phyloP scores from a whole-genome alignment of 768 basidiomycete genomes.

The Serpula lacrymans region DNA sequence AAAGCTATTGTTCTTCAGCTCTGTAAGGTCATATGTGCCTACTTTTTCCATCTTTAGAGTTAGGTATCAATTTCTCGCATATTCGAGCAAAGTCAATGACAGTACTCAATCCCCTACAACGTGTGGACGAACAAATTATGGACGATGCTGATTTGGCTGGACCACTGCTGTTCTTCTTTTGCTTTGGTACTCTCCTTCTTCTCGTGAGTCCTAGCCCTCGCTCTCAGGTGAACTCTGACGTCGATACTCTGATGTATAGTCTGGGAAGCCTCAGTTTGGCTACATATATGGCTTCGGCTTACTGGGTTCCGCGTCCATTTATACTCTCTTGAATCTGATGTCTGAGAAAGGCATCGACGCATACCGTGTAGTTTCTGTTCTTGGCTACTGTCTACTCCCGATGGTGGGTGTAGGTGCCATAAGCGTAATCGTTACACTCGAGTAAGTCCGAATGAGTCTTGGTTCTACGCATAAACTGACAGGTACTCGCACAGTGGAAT shows the following conservation, averaged over 20 bases:
- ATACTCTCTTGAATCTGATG: slow-evolving; percentile 96
- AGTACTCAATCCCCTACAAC: slow-evolving; percentile 87
- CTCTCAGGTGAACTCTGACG: not conserved
- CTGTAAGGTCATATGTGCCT: too few species aligned
- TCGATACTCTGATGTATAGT: slow-evolving; percentile 46
- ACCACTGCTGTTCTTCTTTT: slow-evolving; percentile 91
- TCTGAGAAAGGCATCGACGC: slow-evolving; percentile 93
- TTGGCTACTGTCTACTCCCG: slow-evolving; percentile 94
- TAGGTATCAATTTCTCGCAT: slow-evolving; percentile 97
- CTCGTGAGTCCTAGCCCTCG: slow-evolving; percentile 56
- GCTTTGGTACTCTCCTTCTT: slow-evolving; percentile 89
- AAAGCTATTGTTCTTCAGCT: not conserved
- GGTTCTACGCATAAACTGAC: slow-evolving; percentile 9
- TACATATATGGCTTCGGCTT: slow-evolving; percentile 98
- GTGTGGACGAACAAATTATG: slow-evolving; percentile 91
- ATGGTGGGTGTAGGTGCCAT: slow-evolving; percentile 93
- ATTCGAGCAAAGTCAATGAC: slow-evolving; percentile 93
- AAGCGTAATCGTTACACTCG: slow-evolving; percentile 81
- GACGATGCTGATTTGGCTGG: slow-evolving; percentile 98
- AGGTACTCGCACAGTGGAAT: slow-evolving; percentile 50
- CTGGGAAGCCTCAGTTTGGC: slow-evolving; percentile 97
- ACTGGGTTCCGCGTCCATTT: slow-evolving; percentile 90
- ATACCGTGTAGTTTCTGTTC: slow-evolving; percentile 89
- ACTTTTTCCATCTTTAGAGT: too few species aligned
- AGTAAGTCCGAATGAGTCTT: slow-evolving; percentile 52